Base-by-base conservation (phyloP, 768 basidiomycete species). In the Collybiopsis confluens region DNA sequence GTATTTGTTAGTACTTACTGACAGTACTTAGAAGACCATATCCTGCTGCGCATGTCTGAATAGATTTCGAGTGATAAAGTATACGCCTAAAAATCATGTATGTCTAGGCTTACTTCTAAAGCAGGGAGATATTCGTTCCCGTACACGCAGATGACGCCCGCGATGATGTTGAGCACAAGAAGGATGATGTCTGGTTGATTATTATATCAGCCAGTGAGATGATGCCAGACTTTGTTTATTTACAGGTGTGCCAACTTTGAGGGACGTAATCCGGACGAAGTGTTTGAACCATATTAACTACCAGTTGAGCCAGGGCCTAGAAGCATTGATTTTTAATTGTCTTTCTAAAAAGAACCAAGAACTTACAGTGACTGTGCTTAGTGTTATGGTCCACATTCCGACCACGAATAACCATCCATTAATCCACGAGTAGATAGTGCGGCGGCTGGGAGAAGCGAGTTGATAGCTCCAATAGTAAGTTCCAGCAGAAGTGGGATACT, bases 341-440 rank as follows among this genome's bases (percentile, higher is more conserved):
- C 4, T 30, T 13, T 23, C 37, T 35, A n/a, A 13, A 33, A 33
- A 33, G 30, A 33, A 33, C 6, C 28, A 33, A 26, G 0, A 30
- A 30, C 18, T 54, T 66, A 81, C 82, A 59, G 86, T 86, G 3
- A 78, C 81, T 6, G 83, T 83, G 9, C 83, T 83, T 36, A 86
- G 61, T n/a, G 80, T 78, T 54, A 81, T 74, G 0, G 81, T 87
- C 83, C 85, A 87, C 11, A 85, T 80, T 24, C 85, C 85, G 26
- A 84, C 82, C 59, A 85, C 69, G 1, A 80, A 82, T n/a, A 86
- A 66, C 85, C 85, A 87, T 7, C 85, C 85, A 54, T 82, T 82
- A 45, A 86, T 79, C 79, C 85, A 86, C 13, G 81, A 81, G 2
- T 78, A 65, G 7, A 84, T 59, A 5, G 83, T 66, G 50, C 78